These are phyloP conservation scores for Melanopsichium pennsylvanicum DNA, from an alignment of 1,284 basidiomycete genomes.

Conservation along the genomic window DNA sequence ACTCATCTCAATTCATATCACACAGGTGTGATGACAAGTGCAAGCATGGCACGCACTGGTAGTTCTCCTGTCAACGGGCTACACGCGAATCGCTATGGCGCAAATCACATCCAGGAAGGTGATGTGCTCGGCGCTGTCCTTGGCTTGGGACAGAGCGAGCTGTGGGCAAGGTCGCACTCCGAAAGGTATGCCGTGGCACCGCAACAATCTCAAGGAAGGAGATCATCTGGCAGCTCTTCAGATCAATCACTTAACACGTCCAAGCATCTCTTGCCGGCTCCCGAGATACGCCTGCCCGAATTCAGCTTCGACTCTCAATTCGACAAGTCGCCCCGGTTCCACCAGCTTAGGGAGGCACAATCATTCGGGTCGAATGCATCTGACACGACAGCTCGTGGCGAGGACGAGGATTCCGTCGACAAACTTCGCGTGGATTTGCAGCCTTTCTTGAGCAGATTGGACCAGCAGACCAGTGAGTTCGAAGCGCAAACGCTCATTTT, in stretches of 20 bases:
- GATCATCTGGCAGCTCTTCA: constrained; percentile 28
- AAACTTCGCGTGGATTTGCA: constrained; percentile 23
- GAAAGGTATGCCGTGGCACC: background rate
- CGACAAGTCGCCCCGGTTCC: constrained; percentile 23
- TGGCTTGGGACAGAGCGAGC: constrained; percentile 43
- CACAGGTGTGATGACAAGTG: background rate
- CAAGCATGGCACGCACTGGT: constrained; percentile 29
- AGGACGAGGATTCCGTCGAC: constrained; percentile 7
- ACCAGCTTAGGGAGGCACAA: constrained; percentile 44
- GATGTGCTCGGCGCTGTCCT: constrained; percentile 59
- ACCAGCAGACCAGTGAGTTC: background rate
- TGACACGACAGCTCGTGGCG: constrained; percentile 29
- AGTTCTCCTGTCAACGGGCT: constrained; percentile 38
- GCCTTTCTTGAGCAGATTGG: constrained; percentile 7
- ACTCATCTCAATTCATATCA: constrained; percentile 3
- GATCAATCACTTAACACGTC: background rate
- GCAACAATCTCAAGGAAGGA: background rate
- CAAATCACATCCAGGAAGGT: constrained; percentile 45
- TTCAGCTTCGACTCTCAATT: constrained; percentile 20
- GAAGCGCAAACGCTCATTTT: constrained; percentile 33
- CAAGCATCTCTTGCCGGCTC: background rate
- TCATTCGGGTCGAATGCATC: constrained; percentile 44
- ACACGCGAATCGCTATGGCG: constrained; percentile 19
- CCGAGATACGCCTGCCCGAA: constrained; percentile 30
- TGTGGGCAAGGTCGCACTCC: constrained; percentile 15